Evolutionary conservation across 2,329 filamentous ascomycete genomes (phyloP), one percentile per base, ranked within the genome.

Genomic region (Fusarium subglutinans): DNA sequence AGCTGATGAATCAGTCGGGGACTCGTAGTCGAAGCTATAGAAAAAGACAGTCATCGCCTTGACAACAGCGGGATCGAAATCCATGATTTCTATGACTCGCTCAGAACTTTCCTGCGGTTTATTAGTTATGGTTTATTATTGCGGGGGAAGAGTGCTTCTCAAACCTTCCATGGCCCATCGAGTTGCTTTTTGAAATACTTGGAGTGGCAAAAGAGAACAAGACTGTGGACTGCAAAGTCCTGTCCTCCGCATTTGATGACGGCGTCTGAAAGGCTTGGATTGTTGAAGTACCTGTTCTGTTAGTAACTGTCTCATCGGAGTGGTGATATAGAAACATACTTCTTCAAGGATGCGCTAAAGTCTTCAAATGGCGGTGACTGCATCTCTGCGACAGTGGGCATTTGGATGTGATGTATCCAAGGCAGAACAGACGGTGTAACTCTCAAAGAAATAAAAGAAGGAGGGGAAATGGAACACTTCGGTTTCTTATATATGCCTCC

Each of bases 161-260:
- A 3, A 47, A 69, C 66, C 54, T 65, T 70, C 66, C 68, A 70
- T 4, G 47, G 54, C 1, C 70, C 69, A 10, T 35, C 20, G 0
- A 73, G 13, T 14, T 69, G 44, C 2, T 55, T 73, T 0, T 0
- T 1, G 2, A 73, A 73, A 10, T 61, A 73, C 1, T 65, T 11
- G 0, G 64, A 73, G 18, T 66, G 69, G 14, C 43, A 48, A 0
- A 13, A 73, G 0, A 73, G 22, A 2, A 70, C n/a, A 0, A 73
- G 15, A 15, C 60, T 38, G 7, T 73, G 69, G 6, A 48, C 56
- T 1, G 63, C 24, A 12, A 66, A 70, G 0, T 18, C 24, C 2
- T 1, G n/a, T 0, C 33, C 60, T 1, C 47, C 15, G 8, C 65
- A 73, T 18, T 26, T 37, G 6, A 73, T 56, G 3, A 22, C 14